Evolutionary conservation across 1,139 yeast genomes (phyloP).

Genomic region (Magnusiomyces fungicola): DNA sequence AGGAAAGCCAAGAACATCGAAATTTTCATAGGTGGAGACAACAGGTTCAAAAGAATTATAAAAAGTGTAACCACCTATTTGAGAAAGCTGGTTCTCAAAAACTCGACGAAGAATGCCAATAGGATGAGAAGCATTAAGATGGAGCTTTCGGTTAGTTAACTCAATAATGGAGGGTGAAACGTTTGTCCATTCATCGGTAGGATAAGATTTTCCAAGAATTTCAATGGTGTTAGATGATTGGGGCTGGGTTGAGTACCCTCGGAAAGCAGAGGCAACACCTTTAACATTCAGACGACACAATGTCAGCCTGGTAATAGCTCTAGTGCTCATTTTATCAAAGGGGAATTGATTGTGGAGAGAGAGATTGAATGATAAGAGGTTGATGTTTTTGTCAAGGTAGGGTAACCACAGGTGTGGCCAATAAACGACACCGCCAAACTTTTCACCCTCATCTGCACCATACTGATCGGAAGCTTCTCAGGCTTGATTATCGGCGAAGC

Average conservation of each 20-base stretch:
- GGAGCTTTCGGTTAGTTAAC: conserved; percentile 66
- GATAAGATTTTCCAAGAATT: conserved; percentile 47
- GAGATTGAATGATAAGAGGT: no score
- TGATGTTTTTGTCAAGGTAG: no score
- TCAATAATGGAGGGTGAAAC: conserved; percentile 67
- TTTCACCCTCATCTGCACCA: background rate
- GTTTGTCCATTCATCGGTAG: conserved; percentile 77
- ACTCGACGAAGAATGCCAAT: conserved; percentile 75
- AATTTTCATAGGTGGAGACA: conserved; percentile 75
- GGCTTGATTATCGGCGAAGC: no score
- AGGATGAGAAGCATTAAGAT: conserved; percentile 72
- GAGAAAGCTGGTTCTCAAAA: conserved; percentile 59
- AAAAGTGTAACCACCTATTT: conserved; percentile 61
- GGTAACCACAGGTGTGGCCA: no score
- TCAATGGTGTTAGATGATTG: conserved; percentile 6
- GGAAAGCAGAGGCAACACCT: background rate
- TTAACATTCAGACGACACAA: background rate
- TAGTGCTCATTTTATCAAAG: no score
- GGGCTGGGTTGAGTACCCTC: conserved; percentile 12
- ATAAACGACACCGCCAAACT: background rate
- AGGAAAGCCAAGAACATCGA: conserved; percentile 89
- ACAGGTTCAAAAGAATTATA: conserved; percentile 78
- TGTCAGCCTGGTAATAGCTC: no score
- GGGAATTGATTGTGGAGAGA: no score
- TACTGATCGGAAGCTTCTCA: background rate